Evolutionary conservation across 805 yeast species (phyloP).

Genomic region (Wickerhamiella allomyrinae): DNA sequence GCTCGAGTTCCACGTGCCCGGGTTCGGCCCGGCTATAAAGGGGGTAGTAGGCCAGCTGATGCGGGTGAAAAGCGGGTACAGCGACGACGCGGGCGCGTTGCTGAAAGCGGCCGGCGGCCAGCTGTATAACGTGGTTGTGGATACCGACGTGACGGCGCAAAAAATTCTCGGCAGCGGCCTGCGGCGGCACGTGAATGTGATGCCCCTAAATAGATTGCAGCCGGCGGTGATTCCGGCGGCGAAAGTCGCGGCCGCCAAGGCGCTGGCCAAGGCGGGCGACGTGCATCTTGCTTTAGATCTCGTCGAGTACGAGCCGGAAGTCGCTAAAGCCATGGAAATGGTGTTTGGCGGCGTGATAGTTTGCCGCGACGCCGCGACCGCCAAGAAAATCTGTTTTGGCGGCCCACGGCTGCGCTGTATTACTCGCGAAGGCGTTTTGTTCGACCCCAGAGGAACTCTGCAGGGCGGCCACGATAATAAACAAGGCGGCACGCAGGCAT

Average conservation of each 20-base stretch:
- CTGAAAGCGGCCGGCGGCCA: constrained; percentile 92
- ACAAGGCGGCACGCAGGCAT: not conserved
- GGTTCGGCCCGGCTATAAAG: constrained; percentile 52
- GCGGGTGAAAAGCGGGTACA: constrained; percentile 39
- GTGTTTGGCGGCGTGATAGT: constrained; percentile 84
- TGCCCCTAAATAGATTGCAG: constrained; percentile 77
- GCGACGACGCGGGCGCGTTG: constrained; percentile 60
- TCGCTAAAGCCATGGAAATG: constrained; percentile 71
- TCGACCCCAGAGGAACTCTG: constrained; percentile 90
- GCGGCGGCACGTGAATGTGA: constrained; percentile 71
- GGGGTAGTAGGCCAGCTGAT: constrained; percentile 88
- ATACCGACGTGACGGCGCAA: constrained; percentile 72
- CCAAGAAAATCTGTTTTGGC: constrained; percentile 76
- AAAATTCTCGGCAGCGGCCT: constrained; percentile 67
- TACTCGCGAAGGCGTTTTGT: constrained; percentile 83
- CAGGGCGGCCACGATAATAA: constrained; percentile 69
- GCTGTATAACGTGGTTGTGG: constrained; percentile 81
- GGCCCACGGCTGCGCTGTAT: constrained; percentile 74
- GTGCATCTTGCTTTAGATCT: constrained; percentile 83
- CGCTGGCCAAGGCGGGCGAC: constrained; percentile 54
- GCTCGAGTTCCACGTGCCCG: constrained; percentile 20
- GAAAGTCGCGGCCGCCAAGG: constrained; percentile 50
- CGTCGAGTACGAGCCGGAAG: constrained; percentile 57
- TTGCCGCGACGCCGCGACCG: constrained; percentile 77
- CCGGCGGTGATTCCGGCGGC: constrained; percentile 41